Evolutionary conservation across 352 stramenopile species (phyloP).

Genomic region (Phytophthora cryptogea): DNA sequence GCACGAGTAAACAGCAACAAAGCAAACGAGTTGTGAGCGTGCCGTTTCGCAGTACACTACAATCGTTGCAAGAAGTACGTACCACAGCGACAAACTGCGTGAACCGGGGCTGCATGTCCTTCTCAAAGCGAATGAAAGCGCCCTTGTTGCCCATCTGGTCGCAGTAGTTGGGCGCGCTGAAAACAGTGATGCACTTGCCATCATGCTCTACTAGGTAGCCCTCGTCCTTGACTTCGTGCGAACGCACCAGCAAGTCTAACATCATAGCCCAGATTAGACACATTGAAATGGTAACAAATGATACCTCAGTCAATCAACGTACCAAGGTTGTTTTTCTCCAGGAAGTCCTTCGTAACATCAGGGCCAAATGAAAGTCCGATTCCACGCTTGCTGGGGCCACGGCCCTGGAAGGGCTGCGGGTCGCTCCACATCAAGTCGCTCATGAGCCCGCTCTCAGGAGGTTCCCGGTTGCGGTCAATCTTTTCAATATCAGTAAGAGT

Average conservation of each 20-base stretch:
- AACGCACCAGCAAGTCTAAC: conserved; percentile 95
- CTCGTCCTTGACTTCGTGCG: conserved; percentile 99
- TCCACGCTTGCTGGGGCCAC: conserved; percentile 95
- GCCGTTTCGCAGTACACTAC: background rate
- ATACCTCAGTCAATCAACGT: conserved; percentile 13
- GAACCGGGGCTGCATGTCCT: conserved; percentile 95
- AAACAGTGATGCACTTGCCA: conserved; percentile 99
- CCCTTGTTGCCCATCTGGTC: conserved; percentile 99
- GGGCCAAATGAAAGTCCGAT: conserved; percentile 98
- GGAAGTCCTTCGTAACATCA: conserved; percentile 97
- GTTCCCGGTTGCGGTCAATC: conserved; percentile 95
- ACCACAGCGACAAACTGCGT: conserved; percentile 95
- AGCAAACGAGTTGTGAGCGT: background rate
- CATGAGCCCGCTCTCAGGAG: conserved; percentile 93
- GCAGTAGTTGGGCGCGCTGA: conserved; percentile 99
- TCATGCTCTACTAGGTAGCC: conserved; percentile 99
- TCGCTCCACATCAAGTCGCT: conserved; percentile 95
- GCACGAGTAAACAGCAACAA: conserved; percentile 5
- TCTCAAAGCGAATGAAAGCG: conserved; percentile 98
- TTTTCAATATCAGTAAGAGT: conserved; percentile 94
- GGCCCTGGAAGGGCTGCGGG: conserved; percentile 96
- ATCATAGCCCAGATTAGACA: conserved; percentile 4
- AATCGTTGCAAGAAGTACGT: conserved; percentile 20
- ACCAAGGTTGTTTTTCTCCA: conserved; percentile 96
- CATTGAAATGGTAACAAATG: background rate